These are phyloP conservation scores for Lotus japonicus DNA, from an alignment of 306 rosid genomes.

Conservation along the genomic window DNA sequence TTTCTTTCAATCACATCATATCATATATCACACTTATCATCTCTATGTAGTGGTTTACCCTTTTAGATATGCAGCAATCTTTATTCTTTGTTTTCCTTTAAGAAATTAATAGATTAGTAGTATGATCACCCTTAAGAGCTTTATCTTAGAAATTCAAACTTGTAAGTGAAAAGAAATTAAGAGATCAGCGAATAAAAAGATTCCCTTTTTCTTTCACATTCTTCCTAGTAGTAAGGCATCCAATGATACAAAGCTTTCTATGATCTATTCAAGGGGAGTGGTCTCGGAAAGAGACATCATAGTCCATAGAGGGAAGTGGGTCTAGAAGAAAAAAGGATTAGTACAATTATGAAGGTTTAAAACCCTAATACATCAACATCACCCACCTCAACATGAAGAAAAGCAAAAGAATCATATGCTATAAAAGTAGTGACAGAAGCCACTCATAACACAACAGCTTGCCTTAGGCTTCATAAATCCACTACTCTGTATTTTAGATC, in stretches of 20 bases:
- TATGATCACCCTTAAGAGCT: too few relatives aligned
- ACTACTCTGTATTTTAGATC: background rate
- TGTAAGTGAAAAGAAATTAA: background rate
- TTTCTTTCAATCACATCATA: too few relatives aligned
- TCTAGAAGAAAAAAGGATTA: slow-evolving; percentile 12
- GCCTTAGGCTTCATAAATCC: slow-evolving; percentile 7
- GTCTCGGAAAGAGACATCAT: slow-evolving; percentile 20
- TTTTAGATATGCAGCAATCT: too few relatives aligned
- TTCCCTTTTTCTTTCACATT: background rate
- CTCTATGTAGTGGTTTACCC: too few relatives aligned
- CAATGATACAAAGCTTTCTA: slow-evolving; percentile 22
- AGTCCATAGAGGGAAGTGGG: slow-evolving; percentile 19
- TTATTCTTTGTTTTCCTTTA: too few relatives aligned
- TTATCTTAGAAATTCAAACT: too few relatives aligned
- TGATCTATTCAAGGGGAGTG: slow-evolving; percentile 7
- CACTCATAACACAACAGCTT: background rate
- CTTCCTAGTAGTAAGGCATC: background rate
- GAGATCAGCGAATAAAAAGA: background rate
- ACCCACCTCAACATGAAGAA: background rate
- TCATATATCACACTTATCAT: too few relatives aligned
- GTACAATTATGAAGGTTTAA: slow-evolving; percentile 11
- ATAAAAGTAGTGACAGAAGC: background rate
- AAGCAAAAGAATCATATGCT: slow-evolving; percentile 3
- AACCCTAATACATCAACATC: slow-evolving; percentile 18
- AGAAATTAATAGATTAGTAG: too few relatives aligned